Conservation (phyloP, 768 basidiomycete genomes). For the Dioszegia aurantiaca region DNA sequence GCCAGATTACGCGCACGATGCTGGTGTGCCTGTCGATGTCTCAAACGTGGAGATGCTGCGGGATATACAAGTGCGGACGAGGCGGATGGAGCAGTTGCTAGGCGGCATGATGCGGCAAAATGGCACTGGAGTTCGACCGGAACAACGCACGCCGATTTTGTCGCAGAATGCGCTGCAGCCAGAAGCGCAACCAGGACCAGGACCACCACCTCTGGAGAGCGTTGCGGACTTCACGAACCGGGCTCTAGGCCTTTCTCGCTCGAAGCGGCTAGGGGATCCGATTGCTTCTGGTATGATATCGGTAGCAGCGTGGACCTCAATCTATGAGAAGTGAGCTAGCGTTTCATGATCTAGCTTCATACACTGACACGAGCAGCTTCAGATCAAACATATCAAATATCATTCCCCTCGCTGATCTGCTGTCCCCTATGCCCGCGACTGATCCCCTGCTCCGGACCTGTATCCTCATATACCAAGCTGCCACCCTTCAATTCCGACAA, state of each 20-base stretch:
- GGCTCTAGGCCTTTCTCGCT: not conserved
- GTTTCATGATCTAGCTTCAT: not conserved
- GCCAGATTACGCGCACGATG: not conserved
- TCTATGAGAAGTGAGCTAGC: not conserved
- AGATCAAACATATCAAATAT: not conserved
- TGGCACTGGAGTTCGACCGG: not conserved
- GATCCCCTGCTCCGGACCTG: conserved; percentile 7
- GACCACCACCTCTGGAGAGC: not conserved
- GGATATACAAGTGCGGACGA: conserved; percentile 1
- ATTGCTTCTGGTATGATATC: not conserved
- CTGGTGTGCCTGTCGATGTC: not conserved
- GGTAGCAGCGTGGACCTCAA: not conserved
- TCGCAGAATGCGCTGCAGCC: not conserved
- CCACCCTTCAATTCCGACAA: not conserved
- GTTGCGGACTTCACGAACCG: not conserved
- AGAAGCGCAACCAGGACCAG: not conserved
- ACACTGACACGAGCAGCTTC: conserved; percentile 3
- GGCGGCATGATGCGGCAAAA: not conserved
- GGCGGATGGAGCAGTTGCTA: conserved; percentile 4
- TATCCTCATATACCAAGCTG: conserved; percentile 7
- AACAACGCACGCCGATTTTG: not conserved
- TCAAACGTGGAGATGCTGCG: not conserved
- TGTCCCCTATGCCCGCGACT: not conserved
- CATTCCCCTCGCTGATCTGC: not conserved
- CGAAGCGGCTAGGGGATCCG: not conserved